A percentile compares a stretch with the other conserved stretches of the same genome.
These are phyloP conservation scores for Colletotrichum coccodes DNA, from an alignment of 2,329 filamentous ascomycete genomes.

Conservation along the genomic window DNA sequence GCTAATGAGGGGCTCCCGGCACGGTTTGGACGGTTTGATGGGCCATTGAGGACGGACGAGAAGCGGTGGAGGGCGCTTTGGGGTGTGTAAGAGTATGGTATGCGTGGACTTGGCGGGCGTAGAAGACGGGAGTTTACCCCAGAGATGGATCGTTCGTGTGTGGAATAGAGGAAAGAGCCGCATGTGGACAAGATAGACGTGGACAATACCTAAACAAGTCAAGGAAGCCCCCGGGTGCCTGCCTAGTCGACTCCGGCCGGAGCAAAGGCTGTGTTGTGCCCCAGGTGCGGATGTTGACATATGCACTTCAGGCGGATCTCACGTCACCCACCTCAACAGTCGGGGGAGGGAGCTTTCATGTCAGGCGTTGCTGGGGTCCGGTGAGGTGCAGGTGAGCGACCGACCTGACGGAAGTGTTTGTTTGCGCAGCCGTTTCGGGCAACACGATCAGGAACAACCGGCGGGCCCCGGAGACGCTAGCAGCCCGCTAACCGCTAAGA, in stretches of 20 bases:
- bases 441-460: constrained; percentile 1
- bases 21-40: constrained; percentile 71
- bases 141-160: neutral
- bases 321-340: neutral
- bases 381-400: neutral
- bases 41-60: constrained; percentile 67
- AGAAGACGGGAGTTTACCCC: neutral
- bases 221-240: neutral
- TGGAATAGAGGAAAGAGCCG: neutral
- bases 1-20: constrained; percentile 70
- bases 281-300: constrained; percentile 12
- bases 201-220: neutral
- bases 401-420: neutral
- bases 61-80: constrained; percentile 74
- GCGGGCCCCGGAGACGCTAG: constrained; percentile 1
- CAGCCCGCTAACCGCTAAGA: neutral
- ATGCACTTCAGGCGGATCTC: neutral
- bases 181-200: neutral
- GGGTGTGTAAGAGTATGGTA: constrained; percentile 47
- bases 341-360: neutral
- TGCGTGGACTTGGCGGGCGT: neutral
- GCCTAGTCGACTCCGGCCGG: neutral
- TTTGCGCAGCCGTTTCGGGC: neutral
- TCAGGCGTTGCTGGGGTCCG: neutral
- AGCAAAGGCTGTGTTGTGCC: constrained; percentile 4